Evolutionary conservation across 495 filamentous ascomycete genomes (phyloP).

Genomic region (Podospora pseudopauciseta): DNA sequence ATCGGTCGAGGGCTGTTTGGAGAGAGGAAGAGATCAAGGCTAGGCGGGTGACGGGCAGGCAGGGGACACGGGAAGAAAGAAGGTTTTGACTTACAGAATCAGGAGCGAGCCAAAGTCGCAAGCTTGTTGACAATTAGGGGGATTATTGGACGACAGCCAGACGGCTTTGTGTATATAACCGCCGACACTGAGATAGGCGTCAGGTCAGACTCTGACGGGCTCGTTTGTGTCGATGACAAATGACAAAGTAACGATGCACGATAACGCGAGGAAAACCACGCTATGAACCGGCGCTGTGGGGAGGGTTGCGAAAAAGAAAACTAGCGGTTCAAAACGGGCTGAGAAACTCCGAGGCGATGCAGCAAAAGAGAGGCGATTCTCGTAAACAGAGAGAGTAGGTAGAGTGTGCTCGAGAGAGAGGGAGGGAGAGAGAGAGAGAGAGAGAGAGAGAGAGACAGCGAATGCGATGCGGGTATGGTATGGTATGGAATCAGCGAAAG

Average conservation of each 20-base stretch:
- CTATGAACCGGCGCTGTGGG: constrained; percentile 8
- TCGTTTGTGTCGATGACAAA: constrained; percentile 2
- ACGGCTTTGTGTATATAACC: constrained; percentile 3
- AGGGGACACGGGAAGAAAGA: constrained; percentile 7
- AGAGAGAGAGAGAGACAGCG: neutral
- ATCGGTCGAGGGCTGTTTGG: neutral
- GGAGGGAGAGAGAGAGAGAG: neutral
- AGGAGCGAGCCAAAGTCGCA: neutral
- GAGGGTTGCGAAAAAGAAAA: neutral
- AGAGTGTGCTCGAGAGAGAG: too few species aligned
- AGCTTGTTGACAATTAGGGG: constrained; percentile 1
- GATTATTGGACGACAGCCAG: neutral
- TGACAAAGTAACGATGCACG: constrained; percentile 13
- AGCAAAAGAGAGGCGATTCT: neutral
- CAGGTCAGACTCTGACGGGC: constrained; percentile 5
- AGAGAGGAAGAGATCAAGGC: neutral
- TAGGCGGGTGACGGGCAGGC: neutral
- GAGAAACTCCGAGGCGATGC: neutral
- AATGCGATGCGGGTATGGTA: too few species aligned
- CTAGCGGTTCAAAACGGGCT: neutral
- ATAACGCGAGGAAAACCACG: constrained; percentile 8
- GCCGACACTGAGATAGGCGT: neutral
- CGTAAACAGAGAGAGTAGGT: neutral
- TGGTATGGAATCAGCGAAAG: constrained; percentile 1
- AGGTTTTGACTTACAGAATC: constrained; percentile 25